Evolutionary conservation across 192 early-diverging fungal species (phyloP).

Genomic region (Helicostylum pulchrum): DNA sequence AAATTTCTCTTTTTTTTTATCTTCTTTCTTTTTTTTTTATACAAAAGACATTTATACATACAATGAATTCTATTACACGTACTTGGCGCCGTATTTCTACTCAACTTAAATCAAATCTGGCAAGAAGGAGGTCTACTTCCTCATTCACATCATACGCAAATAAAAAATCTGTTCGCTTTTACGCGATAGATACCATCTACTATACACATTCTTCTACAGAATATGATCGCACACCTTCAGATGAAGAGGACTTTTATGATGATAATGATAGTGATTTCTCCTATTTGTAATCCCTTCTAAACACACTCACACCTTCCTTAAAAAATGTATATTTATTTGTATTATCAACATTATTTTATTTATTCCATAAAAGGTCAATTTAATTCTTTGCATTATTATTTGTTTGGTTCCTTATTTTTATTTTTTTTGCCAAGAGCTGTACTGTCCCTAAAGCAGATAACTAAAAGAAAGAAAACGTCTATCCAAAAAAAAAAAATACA

Average conservation of each 20-base stretch:
- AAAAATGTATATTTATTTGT: too few species aligned
- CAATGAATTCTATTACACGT: slow-evolving; percentile 18
- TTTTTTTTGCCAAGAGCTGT: too few species aligned
- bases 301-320: too few species aligned
- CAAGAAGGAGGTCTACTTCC: not conserved
- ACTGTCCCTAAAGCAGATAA: too few species aligned
- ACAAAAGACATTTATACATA: not conserved
- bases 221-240: slow-evolving; percentile 20
- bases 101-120: slow-evolving; percentile 11
- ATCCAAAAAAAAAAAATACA: too few species aligned
- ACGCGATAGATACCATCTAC: slow-evolving; percentile 17
- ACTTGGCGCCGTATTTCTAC: slow-evolving; percentile 17
- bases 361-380: too few species aligned
- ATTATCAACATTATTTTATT: too few species aligned
- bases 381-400: too few species aligned
- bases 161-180: slow-evolving; percentile 14
- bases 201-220: slow-evolving; percentile 19
- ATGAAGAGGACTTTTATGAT: slow-evolving; percentile 2
- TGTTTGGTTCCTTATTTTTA: too few species aligned
- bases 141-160: not conserved
- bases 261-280: not conserved
- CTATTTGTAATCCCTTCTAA: not conserved
- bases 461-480: too few species aligned
- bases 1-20: not conserved
- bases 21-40: not conserved